Evolutionary conservation across 345 rosid genomes (phyloP).

Genomic region (Brassica juncea): DNA sequence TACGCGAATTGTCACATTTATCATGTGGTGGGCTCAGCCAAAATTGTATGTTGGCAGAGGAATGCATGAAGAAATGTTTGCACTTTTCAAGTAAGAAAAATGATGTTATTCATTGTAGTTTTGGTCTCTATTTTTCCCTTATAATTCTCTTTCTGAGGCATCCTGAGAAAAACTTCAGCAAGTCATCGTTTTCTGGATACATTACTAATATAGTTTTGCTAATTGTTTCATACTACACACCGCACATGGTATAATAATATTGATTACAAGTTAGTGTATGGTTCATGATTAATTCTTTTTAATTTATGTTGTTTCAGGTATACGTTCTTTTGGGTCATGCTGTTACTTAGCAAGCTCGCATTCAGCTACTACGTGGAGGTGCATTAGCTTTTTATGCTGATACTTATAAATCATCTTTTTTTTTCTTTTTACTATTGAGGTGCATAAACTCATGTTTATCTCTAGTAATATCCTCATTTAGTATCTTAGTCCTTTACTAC

Average conservation of each 20-base stretch:
- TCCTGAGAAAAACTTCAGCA: conserved; percentile 10
- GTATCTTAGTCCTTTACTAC: conserved; percentile 8
- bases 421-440: conserved; percentile 19
- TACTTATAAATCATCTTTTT: conserved; percentile 1
- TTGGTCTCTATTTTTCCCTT: conserved; percentile 4
- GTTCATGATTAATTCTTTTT: conserved; percentile 23
- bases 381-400: conserved; percentile 29
- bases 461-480: conserved; percentile 17
- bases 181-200: conserved; percentile 1
- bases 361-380: conserved; percentile 99
- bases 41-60: conserved; percentile 94
- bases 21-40: conserved; percentile 99
- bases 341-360: conserved; percentile 87
- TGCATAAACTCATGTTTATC: conserved; percentile 15
- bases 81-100: conserved; percentile 79
- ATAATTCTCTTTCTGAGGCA: neutral
- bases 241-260: neutral
- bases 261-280: conserved; percentile 3
- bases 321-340: conserved; percentile 89
- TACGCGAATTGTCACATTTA: conserved; percentile 62
- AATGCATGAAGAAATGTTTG: conserved; percentile 86
- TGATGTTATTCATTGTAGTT: conserved; percentile 15
- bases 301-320: conserved; percentile 58
- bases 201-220: conserved; percentile 11
- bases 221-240: neutral